Conservation (phyloP, 306 rosid genomes). For the Erythrophleum fordii region DNA sequence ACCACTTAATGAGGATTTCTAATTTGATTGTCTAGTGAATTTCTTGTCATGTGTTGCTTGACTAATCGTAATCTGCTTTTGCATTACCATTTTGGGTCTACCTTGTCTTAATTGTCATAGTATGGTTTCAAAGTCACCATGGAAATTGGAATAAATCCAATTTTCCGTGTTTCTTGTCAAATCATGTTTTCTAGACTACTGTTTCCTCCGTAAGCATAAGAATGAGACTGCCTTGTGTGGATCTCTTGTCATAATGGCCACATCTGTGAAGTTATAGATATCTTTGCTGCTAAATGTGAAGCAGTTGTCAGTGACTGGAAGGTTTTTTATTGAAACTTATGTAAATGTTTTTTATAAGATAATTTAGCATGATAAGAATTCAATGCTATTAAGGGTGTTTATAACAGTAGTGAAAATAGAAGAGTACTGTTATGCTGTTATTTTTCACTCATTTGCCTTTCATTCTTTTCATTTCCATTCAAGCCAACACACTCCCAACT, state of each 20-base stretch:
- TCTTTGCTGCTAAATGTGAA: not conserved
- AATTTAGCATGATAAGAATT: not conserved
- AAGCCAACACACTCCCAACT: not conserved
- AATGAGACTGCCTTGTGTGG: not conserved
- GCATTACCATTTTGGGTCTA: conserved; percentile 4
- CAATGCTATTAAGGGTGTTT: not conserved
- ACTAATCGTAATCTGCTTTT: conserved; percentile 18
- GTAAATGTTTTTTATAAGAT: not conserved
- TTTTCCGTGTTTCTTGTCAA: not conserved
- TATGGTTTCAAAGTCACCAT: not conserved
- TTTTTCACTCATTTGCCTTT: not conserved
- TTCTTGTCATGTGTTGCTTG: conserved; percentile 32
- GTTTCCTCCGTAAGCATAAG: too few relatives aligned
- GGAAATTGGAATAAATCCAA: not conserved
- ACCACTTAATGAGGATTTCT: conserved; percentile 12
- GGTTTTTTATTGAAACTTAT: not conserved
- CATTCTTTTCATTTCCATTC: not conserved
- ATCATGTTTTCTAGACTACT: too few relatives aligned
- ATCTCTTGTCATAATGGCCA: not conserved
- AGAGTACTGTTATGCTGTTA: not conserved
- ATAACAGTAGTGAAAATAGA: too few relatives aligned
- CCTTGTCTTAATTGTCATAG: conserved; percentile 1
- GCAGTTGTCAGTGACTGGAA: not conserved
- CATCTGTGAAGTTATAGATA: not conserved
- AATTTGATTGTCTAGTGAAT: conserved; percentile 25